Base-by-base conservation (phyloP, 2,329 filamentous ascomycete genomes). In the Penicillium sp. region DNA sequence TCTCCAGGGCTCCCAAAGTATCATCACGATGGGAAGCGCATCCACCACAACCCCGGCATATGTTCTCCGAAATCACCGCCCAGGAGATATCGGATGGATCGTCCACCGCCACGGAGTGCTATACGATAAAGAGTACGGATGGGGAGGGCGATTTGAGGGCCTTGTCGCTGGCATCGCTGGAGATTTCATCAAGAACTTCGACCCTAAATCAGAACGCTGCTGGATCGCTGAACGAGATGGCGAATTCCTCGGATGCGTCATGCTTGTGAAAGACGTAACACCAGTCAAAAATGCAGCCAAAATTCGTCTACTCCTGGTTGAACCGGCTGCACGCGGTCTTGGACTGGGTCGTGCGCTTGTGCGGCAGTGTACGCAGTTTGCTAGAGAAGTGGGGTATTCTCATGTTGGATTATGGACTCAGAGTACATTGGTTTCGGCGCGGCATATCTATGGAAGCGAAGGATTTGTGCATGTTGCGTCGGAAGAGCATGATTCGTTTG, bases 381-480 rank as follows among this genome's bases (percentile, higher is more conserved):
- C 67, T 4, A 52, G 59, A n/a, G 57, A 67, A 27, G 61, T 50
- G 2, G 63, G 62, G 5, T 70, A 69, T 52, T 29, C 50, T 13
- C 59, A 59, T n/a, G 44, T 70, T 10, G 57, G 53, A 31, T 47
- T 70, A 14, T 67, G 67, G 65, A 70, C 67, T n/a, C 58, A 66
- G 25, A 67, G 61, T 37, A 49, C 58, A 1, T 53, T 70, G n/a
- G 53, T 46, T 3, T 45, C 61, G 14, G 64, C 67, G 31, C 55
- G 66, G 46, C 52, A 57, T 19, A 42, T 70, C 2, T 70, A 70
- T 59, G 44, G 23, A 8, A 63, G 52, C 9, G 66, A 69, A 33
- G 67, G 67, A 9, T 70, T 63, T 60, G 50, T 43, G 25, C 48
- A 62, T 49, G 57, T 65, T 5, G 44, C 51, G 3, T 39, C 53